Evolutionary conservation across 768 basidiomycete species (phyloP).

Genomic region (Lactarius akahatsu): DNA sequence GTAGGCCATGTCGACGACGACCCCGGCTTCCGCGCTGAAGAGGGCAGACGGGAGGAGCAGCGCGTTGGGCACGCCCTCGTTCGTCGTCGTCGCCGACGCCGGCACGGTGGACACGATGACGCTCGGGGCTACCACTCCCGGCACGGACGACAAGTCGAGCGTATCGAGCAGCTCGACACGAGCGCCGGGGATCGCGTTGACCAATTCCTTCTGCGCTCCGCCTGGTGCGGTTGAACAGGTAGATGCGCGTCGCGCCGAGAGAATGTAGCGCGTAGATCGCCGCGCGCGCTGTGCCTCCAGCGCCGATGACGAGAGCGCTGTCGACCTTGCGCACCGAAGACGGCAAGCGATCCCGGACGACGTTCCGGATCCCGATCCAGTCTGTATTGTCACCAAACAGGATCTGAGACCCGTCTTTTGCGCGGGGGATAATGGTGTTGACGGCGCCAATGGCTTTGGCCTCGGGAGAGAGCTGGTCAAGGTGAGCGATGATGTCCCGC

Average conservation of each 20-base stretch:
- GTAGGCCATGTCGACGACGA: constrained; percentile 94
- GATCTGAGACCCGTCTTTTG: constrained; percentile 43
- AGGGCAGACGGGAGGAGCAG: constrained; percentile 57
- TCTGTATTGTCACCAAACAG: constrained; percentile 95
- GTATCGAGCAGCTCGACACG: constrained; percentile 59
- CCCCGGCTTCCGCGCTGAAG: constrained; percentile 60
- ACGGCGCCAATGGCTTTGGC: constrained; percentile 90
- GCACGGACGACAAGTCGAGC: constrained; percentile 53
- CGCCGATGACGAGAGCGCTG: constrained; percentile 84
- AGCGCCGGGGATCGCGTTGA: constrained; percentile 61
- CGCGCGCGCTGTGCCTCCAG: constrained; percentile 92
- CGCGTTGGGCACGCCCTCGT: constrained; percentile 33
- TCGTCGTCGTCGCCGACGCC: constrained; percentile 54
- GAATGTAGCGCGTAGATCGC: constrained; percentile 85
- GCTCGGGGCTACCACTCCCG: constrained; percentile 47
- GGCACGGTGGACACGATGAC: constrained; percentile 92
- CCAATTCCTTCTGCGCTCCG: constrained; percentile 71
- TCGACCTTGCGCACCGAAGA: constrained; percentile 38
- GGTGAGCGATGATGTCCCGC: constrained; percentile 78
- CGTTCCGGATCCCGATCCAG: constrained; percentile 82
- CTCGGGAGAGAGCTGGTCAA: constrained; percentile 77
- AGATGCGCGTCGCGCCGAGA: constrained; percentile 68
- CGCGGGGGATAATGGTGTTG: constrained; percentile 79
- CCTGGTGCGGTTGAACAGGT: constrained; percentile 84
- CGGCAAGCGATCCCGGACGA: constrained; percentile 47